phyloP scores from a whole-genome alignment of 768 basidiomycete species.

The Hydnum rufescens region DNA sequence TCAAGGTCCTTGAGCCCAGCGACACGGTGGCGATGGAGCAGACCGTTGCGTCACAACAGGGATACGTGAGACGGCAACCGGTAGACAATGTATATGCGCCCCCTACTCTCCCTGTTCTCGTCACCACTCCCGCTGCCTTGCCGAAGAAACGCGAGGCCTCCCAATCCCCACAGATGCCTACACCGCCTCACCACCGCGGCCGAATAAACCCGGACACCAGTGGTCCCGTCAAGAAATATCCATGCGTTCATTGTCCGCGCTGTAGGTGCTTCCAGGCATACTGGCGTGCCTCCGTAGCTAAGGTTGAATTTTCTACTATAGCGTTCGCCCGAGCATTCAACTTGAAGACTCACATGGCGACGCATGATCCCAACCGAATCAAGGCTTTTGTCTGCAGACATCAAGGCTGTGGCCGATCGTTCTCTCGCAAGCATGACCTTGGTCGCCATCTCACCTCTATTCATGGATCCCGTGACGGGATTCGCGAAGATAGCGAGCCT shows the following conservation, averaged over 20 bases:
- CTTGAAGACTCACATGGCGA: slow-evolving; percentile 86
- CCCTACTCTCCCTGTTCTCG: not conserved
- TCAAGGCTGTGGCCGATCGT: slow-evolving; percentile 67
- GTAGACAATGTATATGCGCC: not conserved
- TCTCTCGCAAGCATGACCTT: slow-evolving; percentile 86
- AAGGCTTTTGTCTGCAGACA: slow-evolving; percentile 85
- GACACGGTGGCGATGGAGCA: not conserved
- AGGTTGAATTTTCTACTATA: slow-evolving; percentile 16
- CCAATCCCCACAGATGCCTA: not conserved
- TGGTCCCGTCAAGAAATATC: slow-evolving; percentile 62
- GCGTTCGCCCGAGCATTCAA: slow-evolving; percentile 91
- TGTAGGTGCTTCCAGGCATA: slow-evolving; percentile 1
- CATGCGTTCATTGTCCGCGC: slow-evolving; percentile 36
- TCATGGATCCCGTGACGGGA: slow-evolving; percentile 39
- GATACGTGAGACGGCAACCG: no score
- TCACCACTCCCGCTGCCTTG: not conserved
- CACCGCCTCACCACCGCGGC: not conserved
- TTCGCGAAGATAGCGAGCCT: not conserved
- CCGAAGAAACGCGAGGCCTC: not conserved
- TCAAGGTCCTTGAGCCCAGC: not conserved
- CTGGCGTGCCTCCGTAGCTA: no score
- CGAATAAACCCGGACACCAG: not conserved
- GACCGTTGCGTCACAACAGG: no score
- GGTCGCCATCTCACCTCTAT: slow-evolving; percentile 78
- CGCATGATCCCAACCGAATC: slow-evolving; percentile 77